Evolutionary conservation across 441 rosid species (phyloP), one percentile per base, ranked within the genome.

Genomic region (Bocquillonia castaneifolia): DNA sequence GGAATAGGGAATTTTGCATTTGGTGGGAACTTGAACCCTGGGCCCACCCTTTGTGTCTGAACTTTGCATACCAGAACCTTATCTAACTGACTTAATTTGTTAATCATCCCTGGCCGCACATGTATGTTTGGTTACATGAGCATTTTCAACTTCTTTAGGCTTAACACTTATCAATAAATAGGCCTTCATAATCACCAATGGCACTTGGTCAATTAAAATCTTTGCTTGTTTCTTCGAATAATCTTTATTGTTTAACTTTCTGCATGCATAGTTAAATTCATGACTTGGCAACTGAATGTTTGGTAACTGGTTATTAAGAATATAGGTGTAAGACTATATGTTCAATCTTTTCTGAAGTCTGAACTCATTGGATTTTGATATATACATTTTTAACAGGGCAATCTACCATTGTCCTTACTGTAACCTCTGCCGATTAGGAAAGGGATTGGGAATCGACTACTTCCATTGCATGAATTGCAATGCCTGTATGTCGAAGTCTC

Each of bases 381-480:
- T 44, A 14, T 32, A 76, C 34, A 18, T 32, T 61, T 80, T 51
- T 25, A 59, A 69, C 88, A 93, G 97, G 90, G 83, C 89, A 82
- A 89, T 93, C 69, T 90, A 93, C 80, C 97, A 88, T 71, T 93
- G 97, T 74, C 93, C 97, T 7, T 90, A 81, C 64, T 93, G 96
- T 77, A 93, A 93, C 74, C 82, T 93, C 61, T 93, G 97, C 72
- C 83, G 94, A 57, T 59, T 90, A 22, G 97, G 98, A 67, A 89
- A 86, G 82, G 97, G 97, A 66, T 83, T 90, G 73, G 96, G 97
- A 51, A 73, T 85, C 59, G 87, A 87, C 67, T 89, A 84, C 76
- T 90, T 90, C 63, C 97, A 93, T 71, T 90, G 98, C 85, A 90
- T 93, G 97, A 87, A 77, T 47, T 91, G 99, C 90, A 91, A 93